Evolutionary conservation across 352 stramenopile species (phyloP), one percentile per base, ranked within the genome.

Genomic region (Phytophthora chlamydospora): DNA sequence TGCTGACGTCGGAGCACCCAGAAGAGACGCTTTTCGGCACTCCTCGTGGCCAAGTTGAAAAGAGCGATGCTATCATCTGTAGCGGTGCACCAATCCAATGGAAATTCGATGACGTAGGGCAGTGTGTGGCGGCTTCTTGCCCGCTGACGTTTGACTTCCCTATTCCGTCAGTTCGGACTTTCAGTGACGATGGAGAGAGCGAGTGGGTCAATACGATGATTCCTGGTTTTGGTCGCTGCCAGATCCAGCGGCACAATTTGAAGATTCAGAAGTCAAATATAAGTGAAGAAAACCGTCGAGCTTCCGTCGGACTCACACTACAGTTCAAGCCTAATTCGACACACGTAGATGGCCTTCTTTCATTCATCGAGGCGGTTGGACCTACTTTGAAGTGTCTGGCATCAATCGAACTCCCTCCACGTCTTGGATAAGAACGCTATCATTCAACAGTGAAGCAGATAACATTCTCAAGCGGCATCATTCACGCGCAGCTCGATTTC

Each of bases 401-500:
- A n/a, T 21, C 31, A 31, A 39, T 39, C 19, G 29, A 19, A 43
- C 3, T 34, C 27, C 17, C 32, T 3, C 36, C 11, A 16, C n/a
- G 29, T 40, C 32, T 9, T 58, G 13, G 29, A 49, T 13, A 11
- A 35, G 10, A 58, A 50, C 7, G 41, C 14, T 6, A 47, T 61
- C 21, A 46, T 61, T 39, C 41, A 10, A 61, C 52, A 31, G 36
- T 61, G 34, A 33, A 38, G 19, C 24, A 61, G 31, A n/a, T 54
- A n/a, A 41, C 43, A 13, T 11, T 62, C 11, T 10, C 4, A 1
- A 8, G 32, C 32, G 13, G 21, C 1, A 19, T 52, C 16, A 21
- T 31, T 16, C 19, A 45, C 6, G 12, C 52, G 2, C 40, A 60
- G 10, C 41, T 53, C 12, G 52, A 53, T 10, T 51, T 60, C 32